A percentile compares a stretch with the other conserved stretches of the same genome.
Evolutionary conservation across 768 basidiomycete species (phyloP).

Genomic region (Coprinopsis sp.): DNA sequence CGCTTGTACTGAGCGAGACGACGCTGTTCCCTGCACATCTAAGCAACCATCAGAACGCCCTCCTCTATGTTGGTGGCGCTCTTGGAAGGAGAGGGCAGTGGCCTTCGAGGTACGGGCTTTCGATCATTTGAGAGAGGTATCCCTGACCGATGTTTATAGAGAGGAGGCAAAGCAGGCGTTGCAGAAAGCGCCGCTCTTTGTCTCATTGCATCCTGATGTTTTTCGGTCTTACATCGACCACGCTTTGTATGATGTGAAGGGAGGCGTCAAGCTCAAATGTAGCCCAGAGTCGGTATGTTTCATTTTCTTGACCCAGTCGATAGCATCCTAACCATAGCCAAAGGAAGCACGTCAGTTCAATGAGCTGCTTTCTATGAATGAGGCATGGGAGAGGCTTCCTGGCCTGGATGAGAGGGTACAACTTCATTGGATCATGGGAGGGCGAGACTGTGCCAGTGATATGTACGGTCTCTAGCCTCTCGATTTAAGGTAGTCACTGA

Average conservation of each 20-base stretch:
- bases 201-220: conserved; percentile 18
- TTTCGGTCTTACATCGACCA: conserved; percentile 19
- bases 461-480: conserved; percentile 12
- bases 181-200: conserved; percentile 18
- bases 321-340: background rate
- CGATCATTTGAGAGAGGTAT: background rate
- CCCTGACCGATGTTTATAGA: conserved; percentile 7
- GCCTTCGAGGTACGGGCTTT: conserved; percentile 19
- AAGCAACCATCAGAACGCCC: conserved; percentile 5
- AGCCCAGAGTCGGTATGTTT: conserved; percentile 12
- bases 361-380: conserved; percentile 20
- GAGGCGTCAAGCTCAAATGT: conserved; percentile 19
- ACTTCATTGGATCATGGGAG: conserved; percentile 25
- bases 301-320: background rate
- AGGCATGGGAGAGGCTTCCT: conserved; percentile 23
- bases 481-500: background rate
- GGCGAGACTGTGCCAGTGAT: conserved; percentile 17
- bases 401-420: conserved; percentile 20
- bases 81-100: conserved; percentile 19
- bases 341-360: conserved; percentile 21
- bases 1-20: conserved; percentile 17
- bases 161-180: conserved; percentile 20
- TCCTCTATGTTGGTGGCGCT: conserved; percentile 10
- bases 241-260: conserved; percentile 18
- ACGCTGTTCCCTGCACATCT: conserved; percentile 16